Evolutionary conservation across 371 early-diverging fungal genomes (phyloP), one percentile per base, ranked within the genome.

Genomic region (Rhizomucor pusillus): DNA sequence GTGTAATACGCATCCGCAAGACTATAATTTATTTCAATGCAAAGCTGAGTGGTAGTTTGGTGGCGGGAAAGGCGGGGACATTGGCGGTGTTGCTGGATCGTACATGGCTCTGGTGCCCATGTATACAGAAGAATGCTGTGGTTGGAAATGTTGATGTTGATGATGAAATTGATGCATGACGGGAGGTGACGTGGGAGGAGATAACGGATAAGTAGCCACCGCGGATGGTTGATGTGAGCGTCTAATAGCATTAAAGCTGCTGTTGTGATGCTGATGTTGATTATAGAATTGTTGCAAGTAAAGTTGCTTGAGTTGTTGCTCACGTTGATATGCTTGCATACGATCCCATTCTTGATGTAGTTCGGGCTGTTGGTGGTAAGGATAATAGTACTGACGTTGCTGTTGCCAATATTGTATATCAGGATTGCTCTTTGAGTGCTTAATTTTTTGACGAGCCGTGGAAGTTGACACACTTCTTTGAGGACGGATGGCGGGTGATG

Each of bases 311-410:
- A 65, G 50, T 22, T 69, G 65, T 36, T 67, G 68, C 24, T 70
- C 71, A 14, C 75, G 68, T 43, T 74, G 68, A 51, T 64, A 62
- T 18, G 55, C 55, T 34, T 70, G 71, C 68, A 74, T 67, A 11
- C 71, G 63, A 7, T 74, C 68, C 71, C 71, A 74, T 52, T 74
- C 74, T 34, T 57, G 52, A 35, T 66, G 65, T 34, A 60, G 51
- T 45, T 67, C 66, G 24, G 59, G 67, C 6, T 72, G 73, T 29
- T 60, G 66, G 24, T 66, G 46, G 19, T 45, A 55, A 29, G 49
- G 41, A 22, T 62, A 51, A 14, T 34, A 23, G 20, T 39, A 29
- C 9, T 37, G 50, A 23, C 43, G 50, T 5, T 62, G 41, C 18
- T 48, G 56, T 45, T 53, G 57, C 46, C 3, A 29, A 29, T 52